Evolutionary conservation across 139 green algal species (phyloP).

Genomic region (Medakamo hakoo): DNA sequence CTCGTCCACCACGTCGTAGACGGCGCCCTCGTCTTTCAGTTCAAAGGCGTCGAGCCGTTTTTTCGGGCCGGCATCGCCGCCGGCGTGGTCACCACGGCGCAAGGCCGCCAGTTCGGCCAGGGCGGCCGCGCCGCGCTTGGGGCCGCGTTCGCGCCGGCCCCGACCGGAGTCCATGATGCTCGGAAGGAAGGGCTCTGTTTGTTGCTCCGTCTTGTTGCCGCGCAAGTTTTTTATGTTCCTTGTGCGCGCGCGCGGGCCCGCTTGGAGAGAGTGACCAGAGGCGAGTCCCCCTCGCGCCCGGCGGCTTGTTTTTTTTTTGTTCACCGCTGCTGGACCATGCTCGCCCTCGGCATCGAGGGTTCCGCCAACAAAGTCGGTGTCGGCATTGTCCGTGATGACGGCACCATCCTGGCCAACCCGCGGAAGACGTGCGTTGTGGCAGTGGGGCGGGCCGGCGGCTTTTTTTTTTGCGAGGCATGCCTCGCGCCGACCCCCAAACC

Average conservation of each 20-base stretch:
- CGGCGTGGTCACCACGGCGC: neutral
- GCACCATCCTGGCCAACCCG: constrained; percentile 61
- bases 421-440: constrained; percentile 44
- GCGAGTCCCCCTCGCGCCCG: too few relatives aligned
- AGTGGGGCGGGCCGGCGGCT: neutral
- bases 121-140: neutral
- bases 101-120: neutral
- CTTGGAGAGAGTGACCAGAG: too few relatives aligned
- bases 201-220: too few relatives aligned
- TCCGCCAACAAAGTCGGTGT: constrained; percentile 83
- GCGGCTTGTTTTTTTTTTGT: too few relatives aligned
- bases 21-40: constrained; percentile 54
- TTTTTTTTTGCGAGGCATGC: neutral
- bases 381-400: constrained; percentile 59
- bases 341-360: constrained; percentile 65
- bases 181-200: neutral
- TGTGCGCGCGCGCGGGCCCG: too few relatives aligned
- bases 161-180: neutral
- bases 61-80: neutral
- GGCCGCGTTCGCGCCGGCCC: too few relatives aligned
- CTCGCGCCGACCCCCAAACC: neutral
- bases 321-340: too few relatives aligned
- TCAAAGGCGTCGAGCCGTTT: constrained; percentile 29
- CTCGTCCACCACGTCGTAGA: constrained; percentile 86
- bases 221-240: too few relatives aligned